Base-by-base conservation (phyloP, 2,329 filamentous ascomycete genomes). In the Zasmidium cellare region DNA sequence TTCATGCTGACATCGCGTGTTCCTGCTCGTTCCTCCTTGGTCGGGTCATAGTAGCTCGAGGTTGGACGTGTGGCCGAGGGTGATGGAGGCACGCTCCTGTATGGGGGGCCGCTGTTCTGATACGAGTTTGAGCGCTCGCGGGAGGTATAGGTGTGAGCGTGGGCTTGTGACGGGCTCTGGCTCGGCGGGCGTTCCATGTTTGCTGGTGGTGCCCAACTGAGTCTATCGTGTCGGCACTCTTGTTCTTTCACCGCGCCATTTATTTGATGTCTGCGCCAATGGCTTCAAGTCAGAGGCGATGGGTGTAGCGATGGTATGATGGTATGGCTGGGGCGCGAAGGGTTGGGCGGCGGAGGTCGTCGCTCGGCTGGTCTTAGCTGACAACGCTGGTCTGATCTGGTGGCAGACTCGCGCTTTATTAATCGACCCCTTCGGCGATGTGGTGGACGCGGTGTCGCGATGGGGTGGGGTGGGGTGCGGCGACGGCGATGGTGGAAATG, bases 31-130 rank as follows among this genome's bases (percentile, higher is more conserved):
- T 76, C 74, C 65, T 80, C 78, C 57, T 75, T 75, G 45, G 76
- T 78, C 7, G 78, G 79, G 67, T 81, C 79, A 72, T 80, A 81
- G 72, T 80, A 81, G 67, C 74, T 75, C 54, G 76, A 75, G 18
- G 71, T 66, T n/a, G 74, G 67, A 19, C 76, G 75, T 54, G 62
- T 38, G 16, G 53, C 48, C 61, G 67, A 51, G 19, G 67, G 62
- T 19, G 66, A 62, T 24, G 66, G 60, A 41, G 77, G 76, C 53
- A 73, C 70, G 56, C 65, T 71, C 59, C 62, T 65, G 61, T 69
- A 67, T 38, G 67, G 66, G 31, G 63, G 53, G 47, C 56, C 60
- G 56, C 58, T 65, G 58, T 28, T 28, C 25, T 28, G 25, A 28
- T 68, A 67, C n/a, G 69, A 69, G 47, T 58, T 59, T 12, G 66